Evolutionary conservation across 352 stramenopile species (phyloP), one percentile per base, ranked within the genome.

Genomic region (Pythium myriotylum): DNA sequence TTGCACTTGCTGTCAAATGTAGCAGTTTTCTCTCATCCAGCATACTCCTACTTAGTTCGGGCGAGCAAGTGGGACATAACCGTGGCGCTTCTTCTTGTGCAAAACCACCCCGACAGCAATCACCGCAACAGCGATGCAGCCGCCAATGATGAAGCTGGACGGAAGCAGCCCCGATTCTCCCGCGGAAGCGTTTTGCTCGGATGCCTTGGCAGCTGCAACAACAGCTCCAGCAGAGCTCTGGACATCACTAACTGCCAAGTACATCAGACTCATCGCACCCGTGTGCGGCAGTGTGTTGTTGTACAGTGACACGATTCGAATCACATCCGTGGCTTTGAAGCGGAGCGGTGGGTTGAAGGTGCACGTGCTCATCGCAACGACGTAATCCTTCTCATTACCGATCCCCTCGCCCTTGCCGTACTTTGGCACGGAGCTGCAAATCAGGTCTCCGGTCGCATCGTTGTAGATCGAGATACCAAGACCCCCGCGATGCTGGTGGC

Each of bases 281-380:
- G 84, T 90, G 66, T 91, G 84, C 37, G 79, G 65, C 37, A 85
- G 20, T 33, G 84, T 91, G 72, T 88, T 91, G 78, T 93, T 91
- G 72, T 90, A 93, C 16, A 91, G 72, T 19, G 84, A 76, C 4
- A 93, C 81, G 55, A 93, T 64, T 49, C 84, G 81, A 62, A 91
- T 73, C 45, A 91, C 72, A 52, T 89, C 78, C 39, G 80, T 85
- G 40, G 77, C 78, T 58, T 73, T 77, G 74, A 91, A 82, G n/a
- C 78, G 76, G 24, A 81, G 70, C 24, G 84, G 84, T 19, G 81
- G 81, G 45, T 93, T 62, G 48, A 93, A 91, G 27, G 80, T 84
- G 67, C 84, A 93, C 24, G 79, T 86, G 57, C 66, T 86, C 76
- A 93, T 93, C 3, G 84, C 59, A 17, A 86, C 55, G 19, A 93